A percentile compares a stretch with the other conserved stretches of the same genome.
phyloP scores from a whole-genome alignment of 1,139 yeast species.

The Candida anutae region DNA sequence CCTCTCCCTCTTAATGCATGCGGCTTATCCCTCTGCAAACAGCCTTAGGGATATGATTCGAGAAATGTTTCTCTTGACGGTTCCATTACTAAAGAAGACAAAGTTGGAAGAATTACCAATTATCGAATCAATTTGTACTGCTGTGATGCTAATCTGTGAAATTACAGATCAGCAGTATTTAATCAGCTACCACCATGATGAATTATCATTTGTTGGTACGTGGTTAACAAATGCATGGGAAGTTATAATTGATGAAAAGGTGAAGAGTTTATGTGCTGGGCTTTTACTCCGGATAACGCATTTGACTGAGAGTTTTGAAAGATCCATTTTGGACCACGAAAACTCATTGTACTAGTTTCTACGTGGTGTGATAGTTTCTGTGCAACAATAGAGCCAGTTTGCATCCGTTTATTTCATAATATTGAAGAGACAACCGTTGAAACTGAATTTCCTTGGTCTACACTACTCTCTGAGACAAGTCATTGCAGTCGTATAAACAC shows the following conservation, averaged over 20 bases:
- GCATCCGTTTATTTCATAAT: no score
- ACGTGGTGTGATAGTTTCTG: no score
- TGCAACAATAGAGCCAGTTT: no score
- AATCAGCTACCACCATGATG: slow-evolving; percentile 17
- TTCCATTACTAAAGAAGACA: slow-evolving; percentile 16
- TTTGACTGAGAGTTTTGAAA: slow-evolving; percentile 9
- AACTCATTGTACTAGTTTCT: slow-evolving; percentile 6
- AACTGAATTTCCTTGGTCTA: no score
- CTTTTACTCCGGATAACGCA: slow-evolving; percentile 33
- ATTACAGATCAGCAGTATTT: slow-evolving; percentile 32
- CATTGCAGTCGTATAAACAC: no score
- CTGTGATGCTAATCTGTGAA: slow-evolving; percentile 40
- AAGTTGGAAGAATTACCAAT: slow-evolving; percentile 22
- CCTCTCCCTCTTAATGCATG: slow-evolving; percentile 45
- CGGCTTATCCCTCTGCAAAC: slow-evolving; percentile 48
- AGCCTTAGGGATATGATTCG: slow-evolving; percentile 50
- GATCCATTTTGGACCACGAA: slow-evolving; percentile 10
- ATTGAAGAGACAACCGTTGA: no score
- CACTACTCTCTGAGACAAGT: no score
- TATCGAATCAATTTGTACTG: slow-evolving; percentile 42
- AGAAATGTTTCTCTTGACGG: slow-evolving; percentile 40
- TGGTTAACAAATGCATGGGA: slow-evolving; percentile 44
- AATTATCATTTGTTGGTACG: slow-evolving; percentile 24
- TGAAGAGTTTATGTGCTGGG: slow-evolving; percentile 46
- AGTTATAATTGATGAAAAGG: slow-evolving; percentile 32